These are phyloP conservation scores for Lepidium didymum DNA, from an alignment of 345 rosid species.

Conservation along the genomic window DNA sequence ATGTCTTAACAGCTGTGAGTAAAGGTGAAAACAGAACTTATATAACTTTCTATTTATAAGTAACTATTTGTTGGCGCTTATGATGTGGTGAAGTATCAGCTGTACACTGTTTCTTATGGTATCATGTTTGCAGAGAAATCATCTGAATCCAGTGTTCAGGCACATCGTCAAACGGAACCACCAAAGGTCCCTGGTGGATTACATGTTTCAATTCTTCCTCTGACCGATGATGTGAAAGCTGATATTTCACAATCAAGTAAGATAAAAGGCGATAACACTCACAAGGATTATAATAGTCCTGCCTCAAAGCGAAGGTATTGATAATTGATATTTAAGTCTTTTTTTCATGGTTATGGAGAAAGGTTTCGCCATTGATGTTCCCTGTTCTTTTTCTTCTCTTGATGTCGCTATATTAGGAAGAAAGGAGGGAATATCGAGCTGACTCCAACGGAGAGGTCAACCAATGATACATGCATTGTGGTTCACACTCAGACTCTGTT, in stretches of 20 bases:
- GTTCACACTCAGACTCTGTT: constrained; percentile 52
- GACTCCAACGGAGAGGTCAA: constrained; percentile 38
- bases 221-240: constrained; percentile 37
- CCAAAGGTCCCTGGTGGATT: constrained; percentile 25
- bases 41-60: neutral
- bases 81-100: neutral
- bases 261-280: constrained; percentile 35
- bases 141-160: constrained; percentile 35
- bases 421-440: constrained; percentile 36
- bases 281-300: constrained; percentile 40
- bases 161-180: constrained; percentile 28
- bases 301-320: constrained; percentile 60
- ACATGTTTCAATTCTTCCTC: constrained; percentile 31
- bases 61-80: neutral
- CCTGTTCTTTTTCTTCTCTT: neutral
- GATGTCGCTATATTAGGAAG: constrained; percentile 52
- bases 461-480: constrained; percentile 47
- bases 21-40: constrained; percentile 37
- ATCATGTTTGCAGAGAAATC: constrained; percentile 38
- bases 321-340: neutral
- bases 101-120: constrained; percentile 10
- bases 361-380: neutral
- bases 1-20: constrained; percentile 23
- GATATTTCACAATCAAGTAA: constrained; percentile 37
- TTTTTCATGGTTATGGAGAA: neutral